Percentiles rank a stretch among this genome's conserved stretches.
phyloP scores from a whole-genome alignment of 257 asterid species.

The Rubia yunnanensis region DNA sequence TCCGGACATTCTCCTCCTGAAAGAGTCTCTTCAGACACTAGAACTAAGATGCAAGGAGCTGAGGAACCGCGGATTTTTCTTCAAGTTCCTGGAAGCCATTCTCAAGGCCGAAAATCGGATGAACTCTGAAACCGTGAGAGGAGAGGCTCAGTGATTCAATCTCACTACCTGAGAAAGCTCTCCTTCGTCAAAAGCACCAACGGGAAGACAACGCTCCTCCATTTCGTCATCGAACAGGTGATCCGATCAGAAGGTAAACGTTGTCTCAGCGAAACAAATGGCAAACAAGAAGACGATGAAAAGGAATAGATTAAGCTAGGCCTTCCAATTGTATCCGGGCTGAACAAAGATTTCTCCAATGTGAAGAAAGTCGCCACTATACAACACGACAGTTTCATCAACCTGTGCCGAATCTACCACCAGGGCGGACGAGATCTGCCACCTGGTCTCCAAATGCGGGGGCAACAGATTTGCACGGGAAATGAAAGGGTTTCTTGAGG shows the following conservation, averaged over 20 bases:
- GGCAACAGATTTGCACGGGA: conserved; percentile 33
- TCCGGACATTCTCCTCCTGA: conserved; percentile 54
- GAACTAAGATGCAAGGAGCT: conserved; percentile 64
- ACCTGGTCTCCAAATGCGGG: no score
- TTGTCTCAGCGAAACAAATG: conserved; percentile 8
- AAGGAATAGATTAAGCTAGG: conserved; percentile 44
- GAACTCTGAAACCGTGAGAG: conserved; percentile 78
- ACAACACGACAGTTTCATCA: conserved; percentile 43
- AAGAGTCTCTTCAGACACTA: conserved; percentile 49
- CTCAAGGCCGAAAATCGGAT: conserved; percentile 75
- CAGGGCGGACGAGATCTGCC: conserved; percentile 33
- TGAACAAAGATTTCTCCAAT: no score
- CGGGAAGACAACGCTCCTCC: conserved; percentile 69
- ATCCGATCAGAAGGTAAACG: conserved; percentile 60
- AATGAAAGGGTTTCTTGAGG: conserved; percentile 65
- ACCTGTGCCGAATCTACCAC: conserved; percentile 29
- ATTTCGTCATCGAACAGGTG: conserved; percentile 77
- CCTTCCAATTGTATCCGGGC: conserved; percentile 32
- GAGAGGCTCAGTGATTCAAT: conserved; percentile 74
- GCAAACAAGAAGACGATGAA: conserved; percentile 30
- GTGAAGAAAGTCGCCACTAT: conserved; percentile 54
- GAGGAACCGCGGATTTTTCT: conserved; percentile 47
- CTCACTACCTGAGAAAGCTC: conserved; percentile 48
- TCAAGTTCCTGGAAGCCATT: conserved; percentile 74
- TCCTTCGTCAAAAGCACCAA: conserved; percentile 65